phyloP scores from a whole-genome alignment of 2,329 filamentous ascomycete species.

The Neopestalotiopsis clavispora region DNA sequence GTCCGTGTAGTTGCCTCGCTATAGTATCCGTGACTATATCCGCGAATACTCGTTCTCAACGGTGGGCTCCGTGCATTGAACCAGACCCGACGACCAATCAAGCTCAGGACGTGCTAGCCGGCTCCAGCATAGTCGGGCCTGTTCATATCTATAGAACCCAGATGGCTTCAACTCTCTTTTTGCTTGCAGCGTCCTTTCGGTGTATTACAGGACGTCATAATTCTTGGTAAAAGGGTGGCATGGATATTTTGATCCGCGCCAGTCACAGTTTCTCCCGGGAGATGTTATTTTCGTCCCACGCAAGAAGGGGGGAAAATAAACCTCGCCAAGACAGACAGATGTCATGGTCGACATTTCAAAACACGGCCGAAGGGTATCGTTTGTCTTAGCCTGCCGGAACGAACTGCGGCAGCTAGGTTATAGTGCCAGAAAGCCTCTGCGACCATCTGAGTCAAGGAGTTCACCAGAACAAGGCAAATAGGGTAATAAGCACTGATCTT shows the following conservation, averaged over 20 bases:
- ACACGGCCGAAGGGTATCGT: not conserved
- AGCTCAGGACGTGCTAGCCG: not conserved
- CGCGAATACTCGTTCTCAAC: not conserved
- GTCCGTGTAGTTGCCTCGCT: no score
- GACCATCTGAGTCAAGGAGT: not conserved
- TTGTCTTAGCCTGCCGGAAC: not conserved
- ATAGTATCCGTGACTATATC: not conserved
- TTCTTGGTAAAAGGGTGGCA: not conserved
- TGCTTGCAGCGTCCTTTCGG: not conserved
- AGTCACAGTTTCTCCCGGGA: not conserved
- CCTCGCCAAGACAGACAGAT: not conserved
- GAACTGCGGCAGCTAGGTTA: not conserved
- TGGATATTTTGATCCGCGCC: not conserved
- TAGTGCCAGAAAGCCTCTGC: not conserved
- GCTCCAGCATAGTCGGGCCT: not conserved
- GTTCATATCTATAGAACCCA: not conserved
- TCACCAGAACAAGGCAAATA: not conserved
- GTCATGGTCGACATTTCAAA: not conserved
- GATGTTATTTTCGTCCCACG: not conserved
- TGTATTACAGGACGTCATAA: not conserved
- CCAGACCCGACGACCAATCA: not conserved
- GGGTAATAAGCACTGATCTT: not conserved
- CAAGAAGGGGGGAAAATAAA: not conserved
- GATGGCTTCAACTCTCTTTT: not conserved
- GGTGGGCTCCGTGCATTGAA: not conserved